phyloP scores from a whole-genome alignment of 1,139 yeast genomes.

The Pichia sp. region DNA sequence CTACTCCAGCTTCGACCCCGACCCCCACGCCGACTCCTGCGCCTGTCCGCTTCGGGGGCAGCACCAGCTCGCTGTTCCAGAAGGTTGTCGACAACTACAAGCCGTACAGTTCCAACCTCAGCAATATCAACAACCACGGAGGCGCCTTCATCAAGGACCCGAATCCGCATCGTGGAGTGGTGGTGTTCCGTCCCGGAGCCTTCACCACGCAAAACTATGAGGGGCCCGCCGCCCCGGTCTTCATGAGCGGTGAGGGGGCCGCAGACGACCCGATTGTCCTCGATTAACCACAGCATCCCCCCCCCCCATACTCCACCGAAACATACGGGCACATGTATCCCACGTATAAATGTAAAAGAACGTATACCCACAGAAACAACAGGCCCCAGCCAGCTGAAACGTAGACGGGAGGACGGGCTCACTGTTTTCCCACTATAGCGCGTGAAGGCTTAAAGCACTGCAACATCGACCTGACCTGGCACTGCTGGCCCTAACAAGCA shows the following conservation, averaged over 20 bases:
- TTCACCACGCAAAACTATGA: slow-evolving; percentile 13
- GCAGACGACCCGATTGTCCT: slow-evolving; percentile 31
- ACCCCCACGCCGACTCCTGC: no score
- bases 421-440: background rate
- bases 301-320: no score
- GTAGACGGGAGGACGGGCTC: background rate
- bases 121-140: background rate
- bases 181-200: slow-evolving; percentile 18
- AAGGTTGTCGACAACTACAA: background rate
- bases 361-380: background rate
- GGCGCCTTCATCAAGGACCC: background rate
- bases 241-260: slow-evolving; percentile 29
- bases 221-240: slow-evolving; percentile 21
- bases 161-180: slow-evolving; percentile 13
- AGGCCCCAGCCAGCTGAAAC: background rate
- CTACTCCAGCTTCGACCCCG: background rate
- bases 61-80: background rate
- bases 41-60: background rate
- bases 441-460: background rate
- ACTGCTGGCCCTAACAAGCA: background rate
- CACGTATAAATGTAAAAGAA: background rate
- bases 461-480: background rate
- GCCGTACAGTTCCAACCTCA: background rate
- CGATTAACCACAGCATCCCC: slow-evolving; percentile 16
- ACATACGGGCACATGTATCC: background rate